Conservation (phyloP, 2,329 filamentous ascomycete genomes). For the Colletotrichum tofieldiae region DNA sequence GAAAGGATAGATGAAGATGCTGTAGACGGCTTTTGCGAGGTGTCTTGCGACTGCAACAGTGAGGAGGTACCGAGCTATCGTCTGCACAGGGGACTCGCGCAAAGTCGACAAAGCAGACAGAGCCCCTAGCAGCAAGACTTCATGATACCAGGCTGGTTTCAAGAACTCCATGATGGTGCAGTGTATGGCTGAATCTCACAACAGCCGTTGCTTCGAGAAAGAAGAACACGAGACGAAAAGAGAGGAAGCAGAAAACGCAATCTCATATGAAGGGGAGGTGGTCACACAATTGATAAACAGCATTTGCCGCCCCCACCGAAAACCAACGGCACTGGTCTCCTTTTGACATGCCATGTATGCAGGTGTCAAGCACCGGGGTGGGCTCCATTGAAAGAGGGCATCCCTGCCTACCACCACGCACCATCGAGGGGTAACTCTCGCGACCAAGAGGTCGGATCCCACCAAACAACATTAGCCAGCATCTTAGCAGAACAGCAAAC, state of each 20-base stretch:
- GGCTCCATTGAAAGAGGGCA: background rate
- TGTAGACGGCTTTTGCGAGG: slow-evolving; percentile 47
- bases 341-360: background rate
- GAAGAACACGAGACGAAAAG: background rate
- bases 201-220: background rate
- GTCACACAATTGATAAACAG: background rate
- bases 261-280: background rate
- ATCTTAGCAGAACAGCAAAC: background rate
- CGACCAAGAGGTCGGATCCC: background rate
- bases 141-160: slow-evolving; percentile 12
- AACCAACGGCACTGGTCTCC: background rate
- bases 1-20: slow-evolving; percentile 59
- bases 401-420: background rate
- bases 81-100: slow-evolving; percentile 6
- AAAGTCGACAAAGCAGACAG: slow-evolving; percentile 6
- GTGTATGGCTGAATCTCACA: background rate
- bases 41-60: slow-evolving; percentile 2
- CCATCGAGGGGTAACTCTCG: background rate
- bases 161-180: background rate
- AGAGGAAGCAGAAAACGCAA: background rate
- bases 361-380: background rate
- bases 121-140: background rate
- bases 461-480: background rate
- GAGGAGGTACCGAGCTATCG: background rate
- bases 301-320: background rate